phyloP scores from a whole-genome alignment of 2,329 filamentous ascomycete genomes.

The Penicillium psychrosexuale region DNA sequence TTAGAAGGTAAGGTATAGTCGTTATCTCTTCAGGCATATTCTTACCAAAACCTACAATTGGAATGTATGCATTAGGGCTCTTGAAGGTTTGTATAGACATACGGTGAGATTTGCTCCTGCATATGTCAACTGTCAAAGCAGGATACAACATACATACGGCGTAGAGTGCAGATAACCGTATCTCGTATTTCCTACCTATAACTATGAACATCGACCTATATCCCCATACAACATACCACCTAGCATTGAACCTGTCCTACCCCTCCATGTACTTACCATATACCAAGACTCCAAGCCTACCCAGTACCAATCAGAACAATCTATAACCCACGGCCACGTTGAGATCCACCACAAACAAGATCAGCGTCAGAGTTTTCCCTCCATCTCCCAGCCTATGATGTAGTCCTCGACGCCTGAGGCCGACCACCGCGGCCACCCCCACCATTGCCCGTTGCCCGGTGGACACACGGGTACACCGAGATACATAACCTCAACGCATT shows the following conservation, averaged over 20 bases:
- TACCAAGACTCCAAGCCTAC: background rate
- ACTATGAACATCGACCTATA: background rate
- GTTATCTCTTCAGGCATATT: background rate
- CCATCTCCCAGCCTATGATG: background rate
- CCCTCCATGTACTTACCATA: background rate
- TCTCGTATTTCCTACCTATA: background rate
- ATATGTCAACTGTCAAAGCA: background rate
- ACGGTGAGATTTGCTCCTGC: background rate
- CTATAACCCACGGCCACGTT: background rate
- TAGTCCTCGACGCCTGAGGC: conserved; percentile 2
- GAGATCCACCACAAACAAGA: background rate
- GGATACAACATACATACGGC: too few relatives aligned
- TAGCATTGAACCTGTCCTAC: background rate
- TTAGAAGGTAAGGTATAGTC: background rate
- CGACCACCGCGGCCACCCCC: background rate
- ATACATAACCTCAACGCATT: background rate
- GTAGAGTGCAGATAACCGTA: too few relatives aligned
- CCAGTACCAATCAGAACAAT: background rate
- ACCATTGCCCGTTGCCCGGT: conserved; percentile 1
- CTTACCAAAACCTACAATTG: background rate
- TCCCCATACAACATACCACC: background rate
- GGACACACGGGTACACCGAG: conserved; percentile 6
- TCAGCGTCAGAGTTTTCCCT: conserved; percentile 13
- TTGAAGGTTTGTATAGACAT: background rate
- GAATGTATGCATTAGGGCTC: background rate